Evolutionary conservation across 345 rosid species (phyloP), one percentile per base, ranked within the genome.

Genomic region (Eucalyptus paniculata): DNA sequence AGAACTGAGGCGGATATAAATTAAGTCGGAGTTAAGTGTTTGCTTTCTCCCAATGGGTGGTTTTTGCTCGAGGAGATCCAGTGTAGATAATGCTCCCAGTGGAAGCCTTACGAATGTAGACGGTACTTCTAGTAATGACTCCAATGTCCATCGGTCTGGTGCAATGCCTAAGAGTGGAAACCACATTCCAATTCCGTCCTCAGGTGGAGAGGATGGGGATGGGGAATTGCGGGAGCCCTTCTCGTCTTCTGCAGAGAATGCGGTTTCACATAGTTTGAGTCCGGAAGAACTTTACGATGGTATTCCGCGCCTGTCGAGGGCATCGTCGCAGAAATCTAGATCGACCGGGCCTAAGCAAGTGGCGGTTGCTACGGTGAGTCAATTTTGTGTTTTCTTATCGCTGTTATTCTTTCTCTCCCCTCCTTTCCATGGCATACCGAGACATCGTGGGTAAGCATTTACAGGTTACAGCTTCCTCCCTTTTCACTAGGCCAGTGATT

Each of bases 61-160:
- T 93, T 94, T 98, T 93, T 97, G 99, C 96, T 97, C 99, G 91
- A 95, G 97, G 97, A 95, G 97, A 90, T 94, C 98, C 58, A 94
- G 95, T 93, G 95, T 98, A 92, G 97, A 97, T 94, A 95, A 95
- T 94, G 98, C 96, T 95, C 97, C 97, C 94, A 92, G 97, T 93
- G 97, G 96, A 93, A 94, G 93, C 96, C 95, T 95, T 89, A 92
- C 95, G 7, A 92, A 91, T 90, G 92, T 89, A 58, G 96, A 96
- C 92, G 98, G 96, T 87, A 95, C 92, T 92, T 87, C 90, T 86
- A 91, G 69, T 90, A 87, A 92, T 77, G 94, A 87, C 16, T 86
- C 95, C 89, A 92, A 94, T 50, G 88, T 93, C 86, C 91, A 86
- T 90, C 95, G 92, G 92, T 91, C 97, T 37, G 91, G 93, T 88